These are phyloP conservation scores for Fagopyrum tataricum DNA, from an alignment of 148 eudicot species.

Conservation along the genomic window DNA sequence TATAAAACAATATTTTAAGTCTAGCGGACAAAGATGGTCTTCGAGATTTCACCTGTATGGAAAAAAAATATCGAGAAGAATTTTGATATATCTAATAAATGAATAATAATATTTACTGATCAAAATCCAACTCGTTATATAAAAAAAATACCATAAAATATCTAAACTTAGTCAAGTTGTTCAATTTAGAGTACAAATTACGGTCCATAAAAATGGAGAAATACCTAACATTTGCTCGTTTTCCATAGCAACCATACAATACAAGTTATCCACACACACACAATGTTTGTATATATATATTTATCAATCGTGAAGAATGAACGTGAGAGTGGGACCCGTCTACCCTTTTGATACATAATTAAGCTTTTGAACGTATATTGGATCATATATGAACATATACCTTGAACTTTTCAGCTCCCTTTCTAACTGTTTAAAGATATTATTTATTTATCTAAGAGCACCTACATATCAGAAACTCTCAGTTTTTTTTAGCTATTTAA, in stretches of 20 bases:
- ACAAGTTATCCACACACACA: neutral
- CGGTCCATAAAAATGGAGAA: conserved; percentile 6
- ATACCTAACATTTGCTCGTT: conserved; percentile 9
- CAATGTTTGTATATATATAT: neutral
- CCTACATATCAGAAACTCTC: too few species aligned
- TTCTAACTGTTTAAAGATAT: too few species aligned
- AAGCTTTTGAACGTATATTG: neutral
- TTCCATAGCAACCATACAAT: neutral
- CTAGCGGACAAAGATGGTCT: too few species aligned
- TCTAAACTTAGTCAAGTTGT: neutral
- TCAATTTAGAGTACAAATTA: neutral
- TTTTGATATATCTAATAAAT: too few species aligned
- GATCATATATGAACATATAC: neutral
- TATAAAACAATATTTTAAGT: too few species aligned
- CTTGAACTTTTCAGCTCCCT: neutral
- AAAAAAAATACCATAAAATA: neutral
- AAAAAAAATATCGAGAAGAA: too few species aligned
- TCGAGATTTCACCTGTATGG: too few species aligned
- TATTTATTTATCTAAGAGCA: too few species aligned
- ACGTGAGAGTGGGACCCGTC: neutral
- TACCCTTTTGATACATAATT: neutral
- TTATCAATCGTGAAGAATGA: neutral
- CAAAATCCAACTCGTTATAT: too few species aligned
- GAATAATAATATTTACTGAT: too few species aligned
- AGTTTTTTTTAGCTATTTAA: too few species aligned